Evolutionary conservation across 148 eudicot species (phyloP).

Genomic region (Euryodendron excelsum): DNA sequence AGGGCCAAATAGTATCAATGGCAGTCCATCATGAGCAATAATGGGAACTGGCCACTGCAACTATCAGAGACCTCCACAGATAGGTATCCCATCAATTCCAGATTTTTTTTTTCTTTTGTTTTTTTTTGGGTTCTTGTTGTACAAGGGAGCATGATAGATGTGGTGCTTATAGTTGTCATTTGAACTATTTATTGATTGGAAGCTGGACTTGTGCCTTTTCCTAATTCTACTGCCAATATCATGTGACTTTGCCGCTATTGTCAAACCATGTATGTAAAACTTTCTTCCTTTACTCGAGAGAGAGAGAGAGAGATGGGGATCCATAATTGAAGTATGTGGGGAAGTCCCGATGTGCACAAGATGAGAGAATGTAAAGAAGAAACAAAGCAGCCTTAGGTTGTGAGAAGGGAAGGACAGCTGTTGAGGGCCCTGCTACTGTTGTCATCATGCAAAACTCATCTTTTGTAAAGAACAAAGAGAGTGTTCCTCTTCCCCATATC

Average conservation of each 20-base stretch:
- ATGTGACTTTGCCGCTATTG: not conserved
- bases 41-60: not conserved
- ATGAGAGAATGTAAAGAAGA: constrained; percentile 12
- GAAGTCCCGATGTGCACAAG: constrained; percentile 5
- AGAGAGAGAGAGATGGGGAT: not conserved
- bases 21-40: not conserved
- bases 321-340: constrained; percentile 14
- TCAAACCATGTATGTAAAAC: not conserved
- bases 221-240: constrained; percentile 1
- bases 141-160: not conserved
- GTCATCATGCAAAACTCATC: not conserved
- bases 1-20: not conserved
- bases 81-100: no score
- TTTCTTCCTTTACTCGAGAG: not conserved
- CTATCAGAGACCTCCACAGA: not conserved
- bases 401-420: constrained; percentile 15
- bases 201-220: no score
- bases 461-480: not conserved
- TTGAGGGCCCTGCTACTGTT: constrained; percentile 7
- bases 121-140: no score
- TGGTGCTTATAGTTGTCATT: not conserved
- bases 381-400: not conserved
- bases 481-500: not conserved
- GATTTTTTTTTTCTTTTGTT: no score
- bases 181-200: no score